Evolutionary conservation across 2,329 filamentous ascomycete genomes (phyloP).

Genomic region (Leptosphaerulina australis): DNA sequence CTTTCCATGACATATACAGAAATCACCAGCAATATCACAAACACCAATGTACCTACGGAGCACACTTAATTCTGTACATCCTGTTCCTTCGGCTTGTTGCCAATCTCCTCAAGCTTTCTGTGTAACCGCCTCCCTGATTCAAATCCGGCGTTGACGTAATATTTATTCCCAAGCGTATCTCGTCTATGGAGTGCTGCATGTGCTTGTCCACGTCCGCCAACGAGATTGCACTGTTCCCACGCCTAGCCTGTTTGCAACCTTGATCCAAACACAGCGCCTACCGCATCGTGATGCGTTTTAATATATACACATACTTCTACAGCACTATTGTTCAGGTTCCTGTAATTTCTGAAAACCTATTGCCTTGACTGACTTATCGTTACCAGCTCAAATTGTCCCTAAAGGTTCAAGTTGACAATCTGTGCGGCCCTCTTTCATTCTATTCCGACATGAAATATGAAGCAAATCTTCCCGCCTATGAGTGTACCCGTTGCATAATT

Average conservation of each 20-base stretch:
- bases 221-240: slow-evolving; percentile 96
- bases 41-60: slow-evolving; percentile 22
- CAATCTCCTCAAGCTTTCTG: slow-evolving; percentile 28
- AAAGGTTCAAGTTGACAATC: slow-evolving; percentile 60
- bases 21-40: slow-evolving; percentile 21
- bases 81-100: slow-evolving; percentile 32
- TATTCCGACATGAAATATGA: slow-evolving; percentile 81
- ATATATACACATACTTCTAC: slow-evolving; percentile 76
- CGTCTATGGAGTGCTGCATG: slow-evolving; percentile 94
- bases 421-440: slow-evolving; percentile 66
- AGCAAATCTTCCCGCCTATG: slow-evolving; percentile 70
- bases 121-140: slow-evolving; percentile 21
- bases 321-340: slow-evolving; percentile 69
- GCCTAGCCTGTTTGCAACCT: slow-evolving; percentile 93
- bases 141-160: slow-evolving; percentile 91
- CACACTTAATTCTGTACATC: slow-evolving; percentile 24
- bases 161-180: slow-evolving; percentile 93
- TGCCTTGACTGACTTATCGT: slow-evolving; percentile 60
- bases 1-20: slow-evolving; percentile 34
- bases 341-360: too few species aligned
- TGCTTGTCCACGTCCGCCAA: slow-evolving; percentile 86
- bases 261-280: slow-evolving; percentile 81
- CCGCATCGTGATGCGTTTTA: slow-evolving; percentile 77
- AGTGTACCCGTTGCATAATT: slow-evolving; percentile 70
- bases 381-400: slow-evolving; percentile 54